Conservation (phyloP, 768 basidiomycete genomes). For the Inosperma sp. region DNA sequence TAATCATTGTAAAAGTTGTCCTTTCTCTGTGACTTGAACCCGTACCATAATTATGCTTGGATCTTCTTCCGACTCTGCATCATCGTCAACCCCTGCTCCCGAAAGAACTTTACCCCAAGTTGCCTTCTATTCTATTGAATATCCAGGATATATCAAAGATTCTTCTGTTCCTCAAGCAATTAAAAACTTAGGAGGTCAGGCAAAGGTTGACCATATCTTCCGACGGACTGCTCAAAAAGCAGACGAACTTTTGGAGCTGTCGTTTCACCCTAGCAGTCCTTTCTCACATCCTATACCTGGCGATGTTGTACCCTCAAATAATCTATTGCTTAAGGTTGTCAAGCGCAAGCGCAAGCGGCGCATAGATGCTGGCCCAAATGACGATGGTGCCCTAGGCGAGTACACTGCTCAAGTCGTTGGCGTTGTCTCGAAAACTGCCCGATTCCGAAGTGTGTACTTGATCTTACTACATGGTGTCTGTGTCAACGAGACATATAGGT, state of each 20-base stretch:
- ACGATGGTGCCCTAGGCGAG: slow-evolving; percentile 49
- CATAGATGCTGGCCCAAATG: slow-evolving; percentile 16
- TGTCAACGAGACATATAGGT: slow-evolving; percentile 42
- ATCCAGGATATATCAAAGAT: slow-evolving; percentile 77
- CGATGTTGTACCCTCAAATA: slow-evolving; percentile 69
- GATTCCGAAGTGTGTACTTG: slow-evolving; percentile 76
- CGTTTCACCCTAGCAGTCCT: slow-evolving; percentile 65
- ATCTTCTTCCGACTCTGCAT: not conserved
- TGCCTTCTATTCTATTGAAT: slow-evolving; percentile 79
- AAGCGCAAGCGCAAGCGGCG: slow-evolving; percentile 57
- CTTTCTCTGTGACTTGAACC: not conserved
- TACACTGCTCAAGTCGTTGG: slow-evolving; percentile 75
- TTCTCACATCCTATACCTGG: slow-evolving; percentile 85
- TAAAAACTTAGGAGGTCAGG: slow-evolving; percentile 63
- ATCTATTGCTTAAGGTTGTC: slow-evolving; percentile 81
- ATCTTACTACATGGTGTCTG: not conserved
- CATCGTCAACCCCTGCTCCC: slow-evolving; percentile 25
- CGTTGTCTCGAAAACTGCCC: slow-evolving; percentile 70
- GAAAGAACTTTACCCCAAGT: slow-evolving; percentile 48
- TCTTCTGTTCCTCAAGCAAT: slow-evolving; percentile 60
- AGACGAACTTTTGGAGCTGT: slow-evolving; percentile 70
- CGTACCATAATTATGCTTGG: not conserved
- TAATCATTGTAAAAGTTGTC: too few relatives aligned
- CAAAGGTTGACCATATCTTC: slow-evolving; percentile 72
- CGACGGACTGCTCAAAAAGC: slow-evolving; percentile 57